Conservation (phyloP, 495 filamentous ascomycete species). For the Lophiotrema nucula region DNA sequence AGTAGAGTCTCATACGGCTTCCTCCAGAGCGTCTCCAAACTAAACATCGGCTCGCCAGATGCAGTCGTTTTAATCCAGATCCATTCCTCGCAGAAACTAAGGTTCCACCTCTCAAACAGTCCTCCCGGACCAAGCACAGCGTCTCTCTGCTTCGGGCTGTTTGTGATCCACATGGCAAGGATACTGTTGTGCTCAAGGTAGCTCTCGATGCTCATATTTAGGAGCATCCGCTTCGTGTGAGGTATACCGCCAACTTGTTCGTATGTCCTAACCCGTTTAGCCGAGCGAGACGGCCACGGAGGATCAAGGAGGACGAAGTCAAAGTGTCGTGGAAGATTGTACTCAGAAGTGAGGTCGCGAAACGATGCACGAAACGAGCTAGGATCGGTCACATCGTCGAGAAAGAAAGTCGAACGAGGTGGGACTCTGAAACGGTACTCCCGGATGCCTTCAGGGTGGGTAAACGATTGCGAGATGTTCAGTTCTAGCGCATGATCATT, state of each 20-base stretch:
- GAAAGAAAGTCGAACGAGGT: conserved; percentile 52
- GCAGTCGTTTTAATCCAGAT: conserved; percentile 83
- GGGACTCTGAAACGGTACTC: conserved; percentile 50
- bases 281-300: conserved; percentile 92
- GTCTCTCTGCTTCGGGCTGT: conserved; percentile 60
- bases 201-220: conserved; percentile 54
- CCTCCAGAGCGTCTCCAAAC: conserved; percentile 69
- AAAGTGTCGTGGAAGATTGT: conserved; percentile 51
- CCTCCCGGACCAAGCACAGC: conserved; percentile 55
- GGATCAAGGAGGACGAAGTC: conserved; percentile 85
- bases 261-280: conserved; percentile 64
- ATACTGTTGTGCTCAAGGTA: conserved; percentile 55
- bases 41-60: conserved; percentile 65
- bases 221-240: conserved; percentile 47
- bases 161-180: conserved; percentile 87
- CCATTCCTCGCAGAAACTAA: conserved; percentile 78
- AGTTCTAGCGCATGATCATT: conserved; percentile 13
- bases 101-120: conserved; percentile 61
- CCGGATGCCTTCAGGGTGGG: conserved; percentile 24
- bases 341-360: conserved; percentile 30
- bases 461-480: conserved; percentile 7
- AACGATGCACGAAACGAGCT: conserved; percentile 34
- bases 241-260: conserved; percentile 46
- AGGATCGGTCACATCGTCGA: conserved; percentile 38
- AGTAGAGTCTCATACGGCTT: conserved; percentile 86